Conservation (phyloP, 805 yeast species). For the Hanseniaspora hatyaiensis region DNA sequence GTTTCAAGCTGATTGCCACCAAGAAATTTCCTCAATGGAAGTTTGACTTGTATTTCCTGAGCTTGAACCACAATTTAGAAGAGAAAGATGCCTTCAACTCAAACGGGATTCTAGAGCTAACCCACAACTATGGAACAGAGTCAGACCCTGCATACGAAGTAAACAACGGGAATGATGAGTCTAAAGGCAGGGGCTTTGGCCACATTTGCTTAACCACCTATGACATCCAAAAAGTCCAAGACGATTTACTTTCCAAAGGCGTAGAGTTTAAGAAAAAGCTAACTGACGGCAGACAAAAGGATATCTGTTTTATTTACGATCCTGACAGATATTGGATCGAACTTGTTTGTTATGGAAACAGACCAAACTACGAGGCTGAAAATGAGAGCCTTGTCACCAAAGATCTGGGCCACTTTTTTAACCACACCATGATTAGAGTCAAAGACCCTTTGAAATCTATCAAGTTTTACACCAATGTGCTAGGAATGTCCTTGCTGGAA, state of each 20-base stretch:
- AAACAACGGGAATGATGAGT: slow-evolving; percentile 75
- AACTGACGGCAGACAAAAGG: slow-evolving; percentile 80
- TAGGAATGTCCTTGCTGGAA: slow-evolving; percentile 69
- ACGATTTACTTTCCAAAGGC: slow-evolving; percentile 45
- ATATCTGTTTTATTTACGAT: slow-evolving; percentile 89
- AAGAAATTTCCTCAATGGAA: slow-evolving; percentile 43
- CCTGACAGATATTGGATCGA: slow-evolving; percentile 98
- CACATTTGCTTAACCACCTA: slow-evolving; percentile 84
- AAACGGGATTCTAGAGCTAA: slow-evolving; percentile 67
- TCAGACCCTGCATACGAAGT: slow-evolving; percentile 42
- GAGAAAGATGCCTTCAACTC: slow-evolving; percentile 30
- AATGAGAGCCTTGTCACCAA: slow-evolving; percentile 17
- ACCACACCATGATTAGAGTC: slow-evolving; percentile 88
- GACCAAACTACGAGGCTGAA: slow-evolving; percentile 16
- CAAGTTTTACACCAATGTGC: slow-evolving; percentile 61
- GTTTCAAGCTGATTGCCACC: slow-evolving; percentile 49
- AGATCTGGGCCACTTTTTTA: slow-evolving; percentile 35
- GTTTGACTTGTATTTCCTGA: slow-evolving; percentile 60
- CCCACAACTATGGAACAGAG: slow-evolving; percentile 70
- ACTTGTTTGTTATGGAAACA: slow-evolving; percentile 47
- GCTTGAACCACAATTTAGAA: slow-evolving; percentile 25
- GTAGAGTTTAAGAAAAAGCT: slow-evolving; percentile 74
- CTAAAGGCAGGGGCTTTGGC: slow-evolving; percentile 75
- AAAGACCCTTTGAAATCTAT: slow-evolving; percentile 70
- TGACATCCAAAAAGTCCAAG: slow-evolving; percentile 55